A percentile compares a stretch with the other conserved stretches of the same genome.
phyloP scores from a whole-genome alignment of 1,139 yeast species.

The Nakaseomyces sp. region DNA sequence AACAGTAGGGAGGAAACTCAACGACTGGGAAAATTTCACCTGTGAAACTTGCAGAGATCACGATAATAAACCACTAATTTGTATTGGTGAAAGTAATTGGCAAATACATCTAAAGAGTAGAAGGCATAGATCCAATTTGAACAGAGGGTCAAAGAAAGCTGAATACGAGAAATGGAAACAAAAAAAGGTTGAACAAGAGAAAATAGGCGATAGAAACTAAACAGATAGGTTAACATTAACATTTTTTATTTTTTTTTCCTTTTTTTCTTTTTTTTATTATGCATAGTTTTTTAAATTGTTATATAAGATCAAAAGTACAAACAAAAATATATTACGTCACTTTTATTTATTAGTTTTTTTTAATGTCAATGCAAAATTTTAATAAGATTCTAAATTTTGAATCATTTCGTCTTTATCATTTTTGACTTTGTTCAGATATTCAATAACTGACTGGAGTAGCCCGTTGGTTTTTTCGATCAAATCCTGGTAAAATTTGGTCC shows the following conservation, averaged over 20 bases:
- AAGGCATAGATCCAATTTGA: constrained; percentile 45
- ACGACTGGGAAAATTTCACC: constrained; percentile 58
- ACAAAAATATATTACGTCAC: too few relatives aligned
- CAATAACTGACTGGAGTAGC: constrained; percentile 6
- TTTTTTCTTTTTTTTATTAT: too few relatives aligned
- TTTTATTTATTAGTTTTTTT: too few relatives aligned
- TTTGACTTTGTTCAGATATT: not conserved
- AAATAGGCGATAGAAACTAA: too few relatives aligned
- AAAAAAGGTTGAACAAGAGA: not conserved
- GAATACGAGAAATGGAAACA: constrained; percentile 38
- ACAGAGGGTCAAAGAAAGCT: constrained; percentile 36
- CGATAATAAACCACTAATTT: constrained; percentile 47
- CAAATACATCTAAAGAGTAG: constrained; percentile 56
- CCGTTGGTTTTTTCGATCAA: constrained; percentile 43
- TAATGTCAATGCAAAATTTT: too few relatives aligned
- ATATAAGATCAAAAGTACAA: too few relatives aligned
- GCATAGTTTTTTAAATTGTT: too few relatives aligned
- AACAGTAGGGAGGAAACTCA: constrained; percentile 19
- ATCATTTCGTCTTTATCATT: not conserved
- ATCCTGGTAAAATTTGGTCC: constrained; percentile 59
- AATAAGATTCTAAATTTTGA: not conserved
- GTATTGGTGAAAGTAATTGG: constrained; percentile 72
- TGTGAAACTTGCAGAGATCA: constrained; percentile 63
- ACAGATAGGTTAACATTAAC: too few relatives aligned
- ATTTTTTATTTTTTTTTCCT: too few relatives aligned